Evolutionary conservation across 78 protist genomes (phyloP).

Genomic region (Dictyostelium discoideum): DNA sequence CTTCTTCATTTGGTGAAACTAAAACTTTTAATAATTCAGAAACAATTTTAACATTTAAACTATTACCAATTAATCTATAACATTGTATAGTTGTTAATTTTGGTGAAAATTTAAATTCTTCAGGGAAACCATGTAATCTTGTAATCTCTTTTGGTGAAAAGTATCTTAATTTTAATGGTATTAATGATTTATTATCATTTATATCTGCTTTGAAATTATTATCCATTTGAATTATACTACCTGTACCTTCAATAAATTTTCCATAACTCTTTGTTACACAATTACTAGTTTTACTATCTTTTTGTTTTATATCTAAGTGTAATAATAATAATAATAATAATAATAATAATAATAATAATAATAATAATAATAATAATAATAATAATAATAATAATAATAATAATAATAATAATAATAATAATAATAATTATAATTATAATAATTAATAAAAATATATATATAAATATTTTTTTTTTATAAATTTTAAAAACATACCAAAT

Average conservation of each 20-base stretch:
- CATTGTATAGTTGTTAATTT: slow-evolving; percentile 9
- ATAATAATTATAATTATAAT: too few relatives aligned
- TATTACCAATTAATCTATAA: slow-evolving; percentile 63
- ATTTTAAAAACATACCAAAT: slow-evolving; percentile 2
- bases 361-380: too few relatives aligned
- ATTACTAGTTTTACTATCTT: slow-evolving; percentile 27
- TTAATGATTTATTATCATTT: slow-evolving; percentile 12
- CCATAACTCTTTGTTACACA: slow-evolving; percentile 78
- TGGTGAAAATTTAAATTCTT: slow-evolving; percentile 40
- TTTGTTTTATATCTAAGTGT: slow-evolving; percentile 44
- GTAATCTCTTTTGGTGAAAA: slow-evolving; percentile 73
- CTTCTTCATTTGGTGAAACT: background rate
- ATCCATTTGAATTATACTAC: slow-evolving; percentile 66
- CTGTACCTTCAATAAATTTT: slow-evolving; percentile 82
- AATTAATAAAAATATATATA: too few relatives aligned
- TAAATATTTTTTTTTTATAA: too few relatives aligned
- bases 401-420: too few relatives aligned
- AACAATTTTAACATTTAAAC: slow-evolving; percentile 66
- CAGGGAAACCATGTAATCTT: slow-evolving; percentile 71
- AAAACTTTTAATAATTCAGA: slow-evolving; percentile 43
- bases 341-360: too few relatives aligned
- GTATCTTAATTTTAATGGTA: slow-evolving; percentile 46
- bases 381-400: too few relatives aligned
- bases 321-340: too few relatives aligned
- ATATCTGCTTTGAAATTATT: background rate